phyloP scores from a whole-genome alignment of 306 rosid genomes.

The Prosopis cineraria region DNA sequence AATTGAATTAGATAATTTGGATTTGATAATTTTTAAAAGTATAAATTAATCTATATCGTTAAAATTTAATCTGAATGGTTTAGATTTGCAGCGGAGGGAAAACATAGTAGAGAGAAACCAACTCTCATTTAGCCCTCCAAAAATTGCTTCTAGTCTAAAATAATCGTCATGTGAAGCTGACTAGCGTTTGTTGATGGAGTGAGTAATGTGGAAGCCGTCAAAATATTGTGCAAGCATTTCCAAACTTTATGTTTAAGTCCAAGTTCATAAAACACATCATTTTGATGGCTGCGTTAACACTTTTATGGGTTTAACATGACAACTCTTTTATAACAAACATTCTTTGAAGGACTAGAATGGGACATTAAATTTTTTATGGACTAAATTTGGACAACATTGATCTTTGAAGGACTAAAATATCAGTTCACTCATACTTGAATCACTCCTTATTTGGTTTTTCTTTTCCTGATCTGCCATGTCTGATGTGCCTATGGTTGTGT shows the following conservation, averaged over 20 bases:
- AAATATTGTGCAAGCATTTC: background rate
- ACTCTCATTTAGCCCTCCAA: background rate
- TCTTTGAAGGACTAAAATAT: background rate
- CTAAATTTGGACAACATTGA: background rate
- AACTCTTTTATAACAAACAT: background rate
- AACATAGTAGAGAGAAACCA: no score
- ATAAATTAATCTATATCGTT: no score
- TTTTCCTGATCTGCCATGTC: background rate
- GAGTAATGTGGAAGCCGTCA: background rate
- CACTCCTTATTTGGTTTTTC: background rate
- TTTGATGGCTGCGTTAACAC: background rate
- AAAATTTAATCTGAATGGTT: no score
- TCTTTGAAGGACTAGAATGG: background rate
- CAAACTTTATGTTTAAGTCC: background rate
- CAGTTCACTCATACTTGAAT: background rate
- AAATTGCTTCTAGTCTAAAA: background rate
- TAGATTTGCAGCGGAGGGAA: no score
- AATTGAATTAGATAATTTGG: no score
- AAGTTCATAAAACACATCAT: background rate
- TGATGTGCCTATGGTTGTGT: background rate
- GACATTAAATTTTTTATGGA: background rate
- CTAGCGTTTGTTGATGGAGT: background rate
- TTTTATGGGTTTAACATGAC: background rate
- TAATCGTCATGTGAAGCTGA: background rate
- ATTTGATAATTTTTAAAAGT: no score